Conservation (phyloP, 2,329 filamentous ascomycete species). For the Talaromyces sp. region DNA sequence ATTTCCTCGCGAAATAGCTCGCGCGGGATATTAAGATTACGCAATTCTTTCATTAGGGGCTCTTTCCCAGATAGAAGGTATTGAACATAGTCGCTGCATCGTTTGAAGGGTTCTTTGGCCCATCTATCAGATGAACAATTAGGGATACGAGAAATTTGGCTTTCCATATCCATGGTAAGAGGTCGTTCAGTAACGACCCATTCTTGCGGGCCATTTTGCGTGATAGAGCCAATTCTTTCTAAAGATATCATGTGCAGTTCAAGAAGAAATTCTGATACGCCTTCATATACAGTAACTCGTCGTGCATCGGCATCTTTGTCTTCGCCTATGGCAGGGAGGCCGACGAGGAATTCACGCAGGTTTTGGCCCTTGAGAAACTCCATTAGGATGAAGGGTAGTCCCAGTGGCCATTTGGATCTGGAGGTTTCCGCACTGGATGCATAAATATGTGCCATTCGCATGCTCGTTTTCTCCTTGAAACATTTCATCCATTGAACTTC, state of each 20-base stretch:
- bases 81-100: slow-evolving; percentile 36
- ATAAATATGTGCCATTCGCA: slow-evolving; percentile 23
- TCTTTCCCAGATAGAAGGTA: slow-evolving; percentile 18
- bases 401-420: slow-evolving; percentile 20
- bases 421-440: slow-evolving; percentile 20
- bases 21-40: slow-evolving; percentile 30
- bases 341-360: slow-evolving; percentile 17
- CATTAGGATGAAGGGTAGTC: slow-evolving; percentile 27
- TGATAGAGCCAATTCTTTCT: slow-evolving; percentile 39
- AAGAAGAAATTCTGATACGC: slow-evolving; percentile 29
- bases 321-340: too few species aligned
- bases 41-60: slow-evolving; percentile 19
- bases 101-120: slow-evolving; percentile 33
- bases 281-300: slow-evolving; percentile 22
- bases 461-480: slow-evolving; percentile 21
- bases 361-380: slow-evolving; percentile 23
- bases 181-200: slow-evolving; percentile 40
- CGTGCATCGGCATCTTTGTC: slow-evolving; percentile 17
- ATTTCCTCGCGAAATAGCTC: too few species aligned
- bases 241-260: slow-evolving; percentile 38
- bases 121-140: slow-evolving; percentile 35
- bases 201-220: slow-evolving; percentile 25
- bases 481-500: slow-evolving; percentile 27
- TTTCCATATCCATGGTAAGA: slow-evolving; percentile 46
- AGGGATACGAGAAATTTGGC: slow-evolving; percentile 27